phyloP scores from a whole-genome alignment of 768 basidiomycete genomes.

The Mycena polygramma region DNA sequence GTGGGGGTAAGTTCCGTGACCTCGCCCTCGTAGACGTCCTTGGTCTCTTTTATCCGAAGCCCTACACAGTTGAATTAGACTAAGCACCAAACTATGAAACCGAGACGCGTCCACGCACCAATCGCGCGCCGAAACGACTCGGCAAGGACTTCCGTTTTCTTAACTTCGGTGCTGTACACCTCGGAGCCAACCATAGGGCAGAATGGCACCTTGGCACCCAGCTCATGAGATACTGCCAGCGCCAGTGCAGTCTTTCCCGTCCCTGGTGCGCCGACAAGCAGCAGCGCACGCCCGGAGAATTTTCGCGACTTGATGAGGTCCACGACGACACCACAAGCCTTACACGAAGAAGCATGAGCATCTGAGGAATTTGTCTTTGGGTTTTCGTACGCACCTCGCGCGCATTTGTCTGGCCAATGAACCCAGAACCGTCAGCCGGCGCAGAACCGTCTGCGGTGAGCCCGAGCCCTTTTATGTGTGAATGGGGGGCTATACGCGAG shows the following conservation, averaged over 20 bases:
- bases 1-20: slow-evolving; percentile 97
- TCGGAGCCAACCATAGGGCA: slow-evolving; percentile 99
- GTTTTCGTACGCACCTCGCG: slow-evolving; percentile 76
- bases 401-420: slow-evolving; percentile 91
- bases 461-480: slow-evolving; percentile 97
- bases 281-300: slow-evolving; percentile 92
- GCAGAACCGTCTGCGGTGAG: slow-evolving; percentile 88
- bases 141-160: slow-evolving; percentile 98
- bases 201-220: slow-evolving; percentile 95
- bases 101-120: slow-evolving; percentile 66
- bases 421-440: slow-evolving; percentile 79
- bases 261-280: slow-evolving; percentile 95
- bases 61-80: slow-evolving; percentile 59
- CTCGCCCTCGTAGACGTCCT: slow-evolving; percentile 98
- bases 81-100: slow-evolving; percentile 2
- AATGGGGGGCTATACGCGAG: slow-evolving; percentile 90
- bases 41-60: slow-evolving; percentile 98
- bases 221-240: slow-evolving; percentile 93
- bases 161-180: slow-evolving; percentile 96
- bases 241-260: slow-evolving; percentile 99
- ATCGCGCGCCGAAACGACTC: slow-evolving; percentile 96
- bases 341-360: slow-evolving; percentile 10
- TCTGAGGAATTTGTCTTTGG: background rate
- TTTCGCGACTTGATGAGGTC: slow-evolving; percentile 92
- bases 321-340: slow-evolving; percentile 94